Base-by-base conservation (phyloP, 2,329 filamentous ascomycete species). In the Fusarium illudens region DNA sequence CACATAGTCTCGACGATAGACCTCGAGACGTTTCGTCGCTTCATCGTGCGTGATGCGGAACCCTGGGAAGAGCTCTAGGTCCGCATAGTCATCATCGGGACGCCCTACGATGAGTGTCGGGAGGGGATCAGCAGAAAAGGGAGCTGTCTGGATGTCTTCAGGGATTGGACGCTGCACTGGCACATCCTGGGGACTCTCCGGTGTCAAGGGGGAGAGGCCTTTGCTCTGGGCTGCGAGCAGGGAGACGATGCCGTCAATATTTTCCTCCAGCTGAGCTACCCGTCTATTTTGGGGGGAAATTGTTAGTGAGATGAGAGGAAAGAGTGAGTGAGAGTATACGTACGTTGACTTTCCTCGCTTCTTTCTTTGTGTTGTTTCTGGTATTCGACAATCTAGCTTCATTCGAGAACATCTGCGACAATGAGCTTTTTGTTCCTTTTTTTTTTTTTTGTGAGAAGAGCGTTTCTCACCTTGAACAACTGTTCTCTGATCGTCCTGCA, bases 181-280 rank as follows among this genome's bases (percentile, higher is more conserved):
- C 13, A 9, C 15, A 10, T 65, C 64, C 30, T 71, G 52, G 29
- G 70, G 70, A 13, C 71, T 73, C 33, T 73, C 71, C n/a, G 71
- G 72, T 20, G 72, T 74, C 37, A 66, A 51, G 8, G 71, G 71
- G 4, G 67, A 64, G 13, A 66, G 65, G 37, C 63, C 68, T 46
- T 71, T 66, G 34, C 74, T 72, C 19, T 76, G 75, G 48, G 74
- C 74, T 6, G 77, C 75, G 9, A 80, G 73, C 6, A 80, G 73
- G 4, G 76, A 79, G 50, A 81, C 76, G 20, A 81, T 75, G 36
- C 77, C 77, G n/a, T 81, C 79, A 29, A 81, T 79, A 62, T 79
- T 81, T 53, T 78, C 74, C 55, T 81, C 79, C 3, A 81, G 46
- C 36, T 79, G 77, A 6, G 76, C 78, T 3, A 81, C 79, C 11